Evolutionary conservation across 108 stramenopile species (phyloP).

Genomic region (Nitzschia sp.): DNA sequence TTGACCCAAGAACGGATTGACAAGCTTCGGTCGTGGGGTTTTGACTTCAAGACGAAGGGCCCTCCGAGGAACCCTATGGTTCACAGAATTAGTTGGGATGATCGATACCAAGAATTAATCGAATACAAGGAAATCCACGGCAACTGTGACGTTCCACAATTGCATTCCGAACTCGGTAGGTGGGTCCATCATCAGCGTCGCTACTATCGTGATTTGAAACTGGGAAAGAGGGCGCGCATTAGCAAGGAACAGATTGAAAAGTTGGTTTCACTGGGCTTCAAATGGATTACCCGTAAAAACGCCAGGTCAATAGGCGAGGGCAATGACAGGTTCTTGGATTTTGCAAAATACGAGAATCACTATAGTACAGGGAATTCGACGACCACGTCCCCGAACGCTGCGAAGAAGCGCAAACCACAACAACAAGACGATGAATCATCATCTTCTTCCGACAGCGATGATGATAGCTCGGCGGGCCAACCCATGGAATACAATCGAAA

Average conservation of each 20-base stretch:
- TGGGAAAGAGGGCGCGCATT: slow-evolving; percentile 1
- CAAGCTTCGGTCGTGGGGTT: background rate
- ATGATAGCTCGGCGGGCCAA: too few relatives aligned
- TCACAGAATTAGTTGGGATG: background rate
- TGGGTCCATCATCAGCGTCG: slow-evolving; percentile 12
- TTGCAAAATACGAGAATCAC: background rate
- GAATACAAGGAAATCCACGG: slow-evolving; percentile 9
- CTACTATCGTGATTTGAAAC: slow-evolving; percentile 7
- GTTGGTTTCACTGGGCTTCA: slow-evolving; percentile 6
- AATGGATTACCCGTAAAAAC: slow-evolving; percentile 7
- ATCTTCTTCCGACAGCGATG: too few relatives aligned
- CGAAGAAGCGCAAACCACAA: too few relatives aligned
- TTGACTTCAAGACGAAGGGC: background rate
- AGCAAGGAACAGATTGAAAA: slow-evolving; percentile 17
- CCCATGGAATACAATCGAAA: too few relatives aligned
- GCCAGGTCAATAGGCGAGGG: background rate
- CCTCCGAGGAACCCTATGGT: background rate
- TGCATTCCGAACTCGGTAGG: background rate
- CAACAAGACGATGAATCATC: too few relatives aligned
- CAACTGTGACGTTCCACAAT: slow-evolving; percentile 2
- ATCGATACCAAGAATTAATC: background rate
- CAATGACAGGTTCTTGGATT: background rate
- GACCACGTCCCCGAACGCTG: too few relatives aligned
- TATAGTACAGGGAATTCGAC: too few relatives aligned
- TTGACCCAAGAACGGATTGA: background rate